Percentiles rank a stretch among this genome's conserved stretches.
Conservation (phyloP, 1,284 basidiomycete species). For the Caloboletus inedulis region DNA sequence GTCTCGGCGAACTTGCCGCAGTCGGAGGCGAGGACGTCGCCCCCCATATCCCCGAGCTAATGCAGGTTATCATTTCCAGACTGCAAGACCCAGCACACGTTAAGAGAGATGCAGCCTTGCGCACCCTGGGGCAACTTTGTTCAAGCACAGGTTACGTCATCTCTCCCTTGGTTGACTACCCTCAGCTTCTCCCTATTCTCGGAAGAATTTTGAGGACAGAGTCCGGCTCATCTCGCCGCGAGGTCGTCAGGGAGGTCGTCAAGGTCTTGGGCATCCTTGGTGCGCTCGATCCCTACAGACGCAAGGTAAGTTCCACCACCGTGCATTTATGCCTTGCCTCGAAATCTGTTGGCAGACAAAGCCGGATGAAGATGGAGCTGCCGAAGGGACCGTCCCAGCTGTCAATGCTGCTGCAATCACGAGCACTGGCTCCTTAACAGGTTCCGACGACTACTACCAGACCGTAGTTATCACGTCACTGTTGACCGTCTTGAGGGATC, state of each 20-base stretch:
- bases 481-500: slow-evolving; percentile 86
- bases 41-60: slow-evolving; percentile 80
- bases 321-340: slow-evolving; percentile 3
- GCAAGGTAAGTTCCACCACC: slow-evolving; percentile 61
- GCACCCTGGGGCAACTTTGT: slow-evolving; percentile 92
- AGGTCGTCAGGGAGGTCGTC: slow-evolving; percentile 89
- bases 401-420: slow-evolving; percentile 57
- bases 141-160: slow-evolving; percentile 97
- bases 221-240: slow-evolving; percentile 77
- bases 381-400: slow-evolving; percentile 64
- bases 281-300: slow-evolving; percentile 95
- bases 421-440: slow-evolving; percentile 44
- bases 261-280: slow-evolving; percentile 96
- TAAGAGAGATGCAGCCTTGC: slow-evolving; percentile 92
- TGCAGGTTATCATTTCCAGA: slow-evolving; percentile 87
- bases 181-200: slow-evolving; percentile 84
- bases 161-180: slow-evolving; percentile 86
- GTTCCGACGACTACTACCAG: slow-evolving; percentile 95
- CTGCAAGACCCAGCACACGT: slow-evolving; percentile 82
- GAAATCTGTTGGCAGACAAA: slow-evolving; percentile 46
- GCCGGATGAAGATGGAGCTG: slow-evolving; percentile 73
- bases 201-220: slow-evolving; percentile 89
- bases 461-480: slow-evolving; percentile 93
- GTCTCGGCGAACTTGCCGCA: slow-evolving; percentile 90
- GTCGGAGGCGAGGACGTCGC: slow-evolving; percentile 93